Evolutionary conservation across 2,329 filamentous ascomycete species (phyloP).

Genomic region (Talaromyces sp.): DNA sequence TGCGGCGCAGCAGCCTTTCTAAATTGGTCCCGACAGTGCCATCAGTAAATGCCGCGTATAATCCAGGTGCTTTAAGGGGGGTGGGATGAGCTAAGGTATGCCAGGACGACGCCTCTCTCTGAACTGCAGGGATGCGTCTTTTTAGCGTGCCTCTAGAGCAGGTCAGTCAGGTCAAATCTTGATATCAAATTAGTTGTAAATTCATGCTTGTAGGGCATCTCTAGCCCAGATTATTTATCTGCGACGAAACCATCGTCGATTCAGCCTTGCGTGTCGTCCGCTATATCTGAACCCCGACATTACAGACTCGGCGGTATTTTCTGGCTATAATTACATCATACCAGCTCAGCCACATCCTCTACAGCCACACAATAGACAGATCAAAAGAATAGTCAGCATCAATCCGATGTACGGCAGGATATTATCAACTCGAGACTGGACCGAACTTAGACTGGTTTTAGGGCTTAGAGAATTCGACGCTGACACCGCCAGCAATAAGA

Average conservation of each 20-base stretch:
- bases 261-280: background rate
- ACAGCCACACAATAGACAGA: background rate
- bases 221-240: background rate
- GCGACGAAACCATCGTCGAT: background rate
- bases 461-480: background rate
- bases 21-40: too few species aligned
- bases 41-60: too few species aligned
- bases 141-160: too few species aligned
- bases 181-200: background rate
- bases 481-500: background rate
- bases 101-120: background rate
- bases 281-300: too few species aligned
- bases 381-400: background rate
- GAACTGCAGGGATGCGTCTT: background rate
- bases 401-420: background rate
- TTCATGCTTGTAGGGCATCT: too few species aligned
- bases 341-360: background rate
- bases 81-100: too few species aligned
- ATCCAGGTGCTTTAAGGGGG: too few species aligned
- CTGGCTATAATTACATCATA: background rate
- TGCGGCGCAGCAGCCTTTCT: too few species aligned
- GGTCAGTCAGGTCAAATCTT: background rate
- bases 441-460: background rate
- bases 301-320: too few species aligned
- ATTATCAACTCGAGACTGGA: background rate